phyloP scores from a whole-genome alignment of 495 filamentous ascomycete genomes.

The Talaromyces thailandensis region DNA sequence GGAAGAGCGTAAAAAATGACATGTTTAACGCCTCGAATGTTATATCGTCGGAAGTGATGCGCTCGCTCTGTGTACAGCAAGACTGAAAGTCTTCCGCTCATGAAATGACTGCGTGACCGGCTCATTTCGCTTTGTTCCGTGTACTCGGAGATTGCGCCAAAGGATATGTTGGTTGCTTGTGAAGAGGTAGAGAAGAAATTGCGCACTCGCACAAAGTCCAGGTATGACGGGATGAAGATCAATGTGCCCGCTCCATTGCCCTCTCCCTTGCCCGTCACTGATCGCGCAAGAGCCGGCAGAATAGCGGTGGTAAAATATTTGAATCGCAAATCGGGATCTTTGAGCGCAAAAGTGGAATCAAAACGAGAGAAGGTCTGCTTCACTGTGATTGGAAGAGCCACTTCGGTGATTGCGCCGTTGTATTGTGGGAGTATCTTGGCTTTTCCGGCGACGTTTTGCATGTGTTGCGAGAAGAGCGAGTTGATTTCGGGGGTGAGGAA shows the following conservation, averaged over 20 bases:
- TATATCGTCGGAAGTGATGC: constrained; percentile 86
- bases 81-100: constrained; percentile 69
- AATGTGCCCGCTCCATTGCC: constrained; percentile 49
- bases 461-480: constrained; percentile 62
- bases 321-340: constrained; percentile 86
- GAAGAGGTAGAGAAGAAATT: constrained; percentile 80
- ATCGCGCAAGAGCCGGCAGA: constrained; percentile 61
- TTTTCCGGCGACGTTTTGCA: constrained; percentile 73
- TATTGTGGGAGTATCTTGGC: constrained; percentile 59
- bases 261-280: constrained; percentile 30
- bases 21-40: constrained; percentile 65
- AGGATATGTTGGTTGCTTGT: constrained; percentile 59
- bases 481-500: constrained; percentile 89
- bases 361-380: constrained; percentile 91
- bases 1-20: constrained; percentile 82
- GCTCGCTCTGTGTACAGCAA: constrained; percentile 87
- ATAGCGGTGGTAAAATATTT: constrained; percentile 77
- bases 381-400: constrained; percentile 55
- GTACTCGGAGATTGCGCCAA: constrained; percentile 85
- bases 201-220: constrained; percentile 86
- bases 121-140: constrained; percentile 64
- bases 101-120: constrained; percentile 79
- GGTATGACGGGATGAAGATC: constrained; percentile 83
- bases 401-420: constrained; percentile 54
- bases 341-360: constrained; percentile 52